Conservation (phyloP, 164 flowering plant species). For the Amborella trichopoda region DNA sequence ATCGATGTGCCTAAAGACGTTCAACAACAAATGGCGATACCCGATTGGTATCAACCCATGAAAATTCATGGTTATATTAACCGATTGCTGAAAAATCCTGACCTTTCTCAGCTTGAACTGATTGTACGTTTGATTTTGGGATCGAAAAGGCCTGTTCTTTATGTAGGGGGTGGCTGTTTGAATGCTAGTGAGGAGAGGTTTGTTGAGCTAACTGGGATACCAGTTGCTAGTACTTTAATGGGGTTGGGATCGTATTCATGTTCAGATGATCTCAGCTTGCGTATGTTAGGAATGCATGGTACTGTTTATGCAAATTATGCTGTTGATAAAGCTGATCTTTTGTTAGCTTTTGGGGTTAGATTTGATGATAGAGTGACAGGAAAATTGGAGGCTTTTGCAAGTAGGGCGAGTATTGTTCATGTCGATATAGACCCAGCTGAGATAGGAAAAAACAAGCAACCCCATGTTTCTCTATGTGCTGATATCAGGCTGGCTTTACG, state of each 20-base stretch:
- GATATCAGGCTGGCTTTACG: conserved; percentile 34
- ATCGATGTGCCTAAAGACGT: conserved; percentile 54
- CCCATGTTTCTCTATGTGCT: conserved; percentile 43
- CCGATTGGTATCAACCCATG: conserved; percentile 28
- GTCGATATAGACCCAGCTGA: conserved; percentile 57
- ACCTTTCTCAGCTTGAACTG: conserved; percentile 23
- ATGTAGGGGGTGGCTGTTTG: conserved; percentile 58
- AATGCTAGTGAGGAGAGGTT: conserved; percentile 36
- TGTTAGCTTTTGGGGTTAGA: conserved; percentile 58
- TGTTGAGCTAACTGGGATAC: conserved; percentile 42
- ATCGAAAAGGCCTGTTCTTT: conserved; percentile 41
- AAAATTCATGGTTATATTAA: conserved; percentile 31
- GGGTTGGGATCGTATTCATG: conserved; percentile 39
- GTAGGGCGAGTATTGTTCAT: conserved; percentile 52
- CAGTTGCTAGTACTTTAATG: conserved; percentile 54
- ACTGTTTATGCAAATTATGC: conserved; percentile 58
- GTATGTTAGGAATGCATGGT: conserved; percentile 69
- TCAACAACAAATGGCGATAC: conserved; percentile 36
- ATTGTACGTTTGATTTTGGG: conserved; percentile 36
- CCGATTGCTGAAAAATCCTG: conserved; percentile 28
- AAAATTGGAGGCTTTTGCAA: conserved; percentile 50
- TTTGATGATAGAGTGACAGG: conserved; percentile 65
- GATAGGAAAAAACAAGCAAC: conserved; percentile 60
- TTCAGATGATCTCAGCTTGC: conserved; percentile 29
- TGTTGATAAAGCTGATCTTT: conserved; percentile 39